Evolutionary conservation across 164 flowering plant species (phyloP).

Genomic region (Litsea cubeba): DNA sequence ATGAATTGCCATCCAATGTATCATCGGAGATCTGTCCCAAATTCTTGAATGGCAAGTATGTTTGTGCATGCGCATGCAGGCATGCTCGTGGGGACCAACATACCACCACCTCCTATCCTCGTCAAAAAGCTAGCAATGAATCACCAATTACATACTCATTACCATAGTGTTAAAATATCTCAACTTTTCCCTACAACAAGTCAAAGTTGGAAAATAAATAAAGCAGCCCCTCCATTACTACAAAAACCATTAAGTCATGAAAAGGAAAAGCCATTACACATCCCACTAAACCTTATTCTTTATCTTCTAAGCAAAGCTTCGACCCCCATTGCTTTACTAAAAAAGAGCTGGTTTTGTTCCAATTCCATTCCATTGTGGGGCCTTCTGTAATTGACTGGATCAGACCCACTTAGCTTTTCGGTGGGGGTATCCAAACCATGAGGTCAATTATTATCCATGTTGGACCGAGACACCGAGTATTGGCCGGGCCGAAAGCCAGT

Average conservation of each 20-base stretch:
- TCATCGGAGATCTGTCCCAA: no score
- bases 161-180: background rate
- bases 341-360: background rate
- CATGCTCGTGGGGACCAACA: no score
- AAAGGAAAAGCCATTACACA: background rate
- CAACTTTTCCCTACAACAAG: conserved; percentile 3
- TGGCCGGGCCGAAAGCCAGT: no score
- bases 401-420: background rate
- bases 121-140: conserved; percentile 1
- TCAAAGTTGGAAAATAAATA: conserved; percentile 5
- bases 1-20: no score
- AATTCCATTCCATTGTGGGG: background rate
- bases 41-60: no score
- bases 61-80: no score
- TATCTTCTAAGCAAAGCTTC: background rate
- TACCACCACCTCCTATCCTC: background rate
- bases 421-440: background rate
- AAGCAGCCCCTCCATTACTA: conserved; percentile 5
- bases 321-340: background rate
- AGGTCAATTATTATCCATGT: background rate
- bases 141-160: conserved; percentile 1
- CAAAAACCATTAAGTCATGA: background rate
- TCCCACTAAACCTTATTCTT: background rate
- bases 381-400: background rate
- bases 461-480: no score